Base-by-base conservation (phyloP, 1,284 basidiomycete species). In the Ceratobasidium papillatum region DNA sequence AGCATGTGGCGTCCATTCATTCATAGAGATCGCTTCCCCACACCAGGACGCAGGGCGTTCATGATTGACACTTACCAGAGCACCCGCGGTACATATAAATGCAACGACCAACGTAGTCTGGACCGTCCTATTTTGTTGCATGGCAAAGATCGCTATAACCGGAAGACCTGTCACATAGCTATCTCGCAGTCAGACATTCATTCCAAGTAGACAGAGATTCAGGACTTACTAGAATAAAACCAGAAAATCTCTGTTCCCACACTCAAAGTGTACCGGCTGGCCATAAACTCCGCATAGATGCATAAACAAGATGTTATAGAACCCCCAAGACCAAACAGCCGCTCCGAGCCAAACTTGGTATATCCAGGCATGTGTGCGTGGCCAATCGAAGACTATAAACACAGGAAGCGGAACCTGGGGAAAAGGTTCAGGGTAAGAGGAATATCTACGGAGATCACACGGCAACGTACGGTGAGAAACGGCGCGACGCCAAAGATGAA, bases 101-200 rank as follows among this genome's bases (percentile, higher is more conserved):
- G 56, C 27, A 22, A 72, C 43, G 12, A 61, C 58, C 68, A 72
- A 45, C 1, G 34, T 34, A 8, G 68, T 72, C 34, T 72, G 68
- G 4, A 72, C 43, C 54, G 68, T 72, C n/a, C 94, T 85, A 75
- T 90, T 88, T 78, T 91, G 83, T 77, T 90, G 88, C 69, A 95
- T 81, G 1, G 92, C 93, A 79, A 95, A 92, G 7, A 95, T 82
- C 0, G 89, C 92, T 49, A 95, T 88, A 0, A 90, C 90, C 79
- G 92, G 92, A 30, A 93, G 81, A 12, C 89, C 93, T 77, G 89
- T 84, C 14, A 84, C 83, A 78, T 85, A 86, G 77, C 85, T 84
- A 32, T 30, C 27, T 52, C 54, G 5, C 17, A 3, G 56, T 38
- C 27, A 47, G 27, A 34, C 5, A 11, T 22, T 36, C 22, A 1